Conservation (phyloP, 441 rosid species). For the California macrophylla region DNA sequence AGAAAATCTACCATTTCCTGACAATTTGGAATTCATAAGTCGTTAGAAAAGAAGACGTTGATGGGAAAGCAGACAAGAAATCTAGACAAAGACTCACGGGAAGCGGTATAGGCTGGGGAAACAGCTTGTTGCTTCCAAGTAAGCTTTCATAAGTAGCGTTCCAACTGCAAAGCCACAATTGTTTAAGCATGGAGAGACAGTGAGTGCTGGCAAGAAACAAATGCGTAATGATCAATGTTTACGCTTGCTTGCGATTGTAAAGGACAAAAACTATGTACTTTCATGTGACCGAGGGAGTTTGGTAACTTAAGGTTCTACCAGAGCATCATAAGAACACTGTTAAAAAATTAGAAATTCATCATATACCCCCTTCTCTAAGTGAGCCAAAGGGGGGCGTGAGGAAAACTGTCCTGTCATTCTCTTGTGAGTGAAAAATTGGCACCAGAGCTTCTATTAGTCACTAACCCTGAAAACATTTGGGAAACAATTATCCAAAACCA, state of each 20-base stretch:
- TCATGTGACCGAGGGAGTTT: background rate
- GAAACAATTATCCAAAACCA: too few relatives aligned
- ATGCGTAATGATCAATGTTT: slow-evolving; percentile 14
- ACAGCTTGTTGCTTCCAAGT: slow-evolving; percentile 58
- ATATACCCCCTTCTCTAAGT: too few relatives aligned
- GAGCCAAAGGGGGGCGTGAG: background rate
- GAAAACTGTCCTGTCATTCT: background rate
- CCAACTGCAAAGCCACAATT: slow-evolving; percentile 57
- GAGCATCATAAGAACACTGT: background rate
- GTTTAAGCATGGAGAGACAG: slow-evolving; percentile 30
- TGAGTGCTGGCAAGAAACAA: slow-evolving; percentile 30
- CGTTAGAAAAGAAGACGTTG: background rate
- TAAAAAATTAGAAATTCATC: background rate
- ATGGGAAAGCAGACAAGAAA: background rate
- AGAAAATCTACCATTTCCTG: slow-evolving; percentile 95
- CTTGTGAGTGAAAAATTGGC: background rate
- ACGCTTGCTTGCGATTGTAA: background rate
- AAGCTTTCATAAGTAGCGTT: slow-evolving; percentile 48
- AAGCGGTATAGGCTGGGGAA: slow-evolving; percentile 52
- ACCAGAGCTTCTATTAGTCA: too few relatives aligned
- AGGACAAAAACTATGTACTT: background rate
- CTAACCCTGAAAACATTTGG: too few relatives aligned
- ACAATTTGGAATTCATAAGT: slow-evolving; percentile 1
- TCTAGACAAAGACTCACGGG: slow-evolving; percentile 30
- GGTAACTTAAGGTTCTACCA: too few relatives aligned